Percentiles rank a stretch among this genome's conserved stretches.
These are phyloP conservation scores for Aspergillus fructus DNA, from an alignment of 2,329 filamentous ascomycete species.

Conservation along the genomic window DNA sequence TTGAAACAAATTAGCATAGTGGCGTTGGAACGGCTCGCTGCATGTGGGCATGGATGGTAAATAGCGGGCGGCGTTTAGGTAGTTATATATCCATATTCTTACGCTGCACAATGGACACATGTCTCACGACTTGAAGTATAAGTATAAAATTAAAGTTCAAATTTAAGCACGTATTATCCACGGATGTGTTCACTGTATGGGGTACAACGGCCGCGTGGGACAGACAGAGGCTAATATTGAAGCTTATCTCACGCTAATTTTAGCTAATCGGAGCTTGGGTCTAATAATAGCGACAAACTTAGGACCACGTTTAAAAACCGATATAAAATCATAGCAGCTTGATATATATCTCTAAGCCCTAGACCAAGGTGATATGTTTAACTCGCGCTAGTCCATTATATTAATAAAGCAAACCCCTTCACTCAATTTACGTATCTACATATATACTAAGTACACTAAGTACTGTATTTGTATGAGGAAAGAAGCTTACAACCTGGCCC, in stretches of 20 bases:
- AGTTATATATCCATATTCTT: background rate
- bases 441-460: background rate
- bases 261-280: too few relatives aligned
- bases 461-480: too few relatives aligned
- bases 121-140: too few relatives aligned
- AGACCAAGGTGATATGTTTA: background rate
- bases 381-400: background rate
- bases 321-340: too few relatives aligned
- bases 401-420: too few relatives aligned
- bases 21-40: background rate
- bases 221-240: too few relatives aligned
- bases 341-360: too few relatives aligned
- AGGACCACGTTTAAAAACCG: too few relatives aligned
- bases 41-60: background rate
- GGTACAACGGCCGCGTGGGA: too few relatives aligned
- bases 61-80: background rate
- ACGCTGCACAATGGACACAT: background rate
- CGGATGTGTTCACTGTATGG: too few relatives aligned
- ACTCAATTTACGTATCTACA: background rate
- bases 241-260: too few relatives aligned
- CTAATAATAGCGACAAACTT: too few relatives aligned
- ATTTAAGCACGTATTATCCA: background rate
- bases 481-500: slow-evolving; percentile 20
- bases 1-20: background rate
- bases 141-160: background rate